Percentiles rank a stretch among this genome's conserved stretches.
These are phyloP conservation scores for Starmerella powellii DNA, from an alignment of 805 yeast species.

Conservation along the genomic window DNA sequence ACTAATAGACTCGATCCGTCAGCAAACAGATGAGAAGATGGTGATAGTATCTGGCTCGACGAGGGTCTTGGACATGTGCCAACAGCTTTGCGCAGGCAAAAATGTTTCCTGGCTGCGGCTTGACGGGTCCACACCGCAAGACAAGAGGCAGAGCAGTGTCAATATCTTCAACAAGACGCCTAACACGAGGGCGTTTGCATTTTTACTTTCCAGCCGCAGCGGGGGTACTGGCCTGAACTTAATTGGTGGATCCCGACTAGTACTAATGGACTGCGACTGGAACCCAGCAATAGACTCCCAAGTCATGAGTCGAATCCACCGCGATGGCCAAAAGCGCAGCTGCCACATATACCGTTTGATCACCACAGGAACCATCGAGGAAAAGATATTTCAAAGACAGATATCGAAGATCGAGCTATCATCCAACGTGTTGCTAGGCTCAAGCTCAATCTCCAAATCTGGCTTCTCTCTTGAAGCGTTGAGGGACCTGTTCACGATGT, in stretches of 20 bases:
- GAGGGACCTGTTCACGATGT: conserved; percentile 59
- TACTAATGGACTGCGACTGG: conserved; percentile 92
- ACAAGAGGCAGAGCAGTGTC: conserved; percentile 53
- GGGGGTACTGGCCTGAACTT: conserved; percentile 91
- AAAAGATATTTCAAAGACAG: conserved; percentile 86
- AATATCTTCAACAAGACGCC: conserved; percentile 48
- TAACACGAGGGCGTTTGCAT: conserved; percentile 39
- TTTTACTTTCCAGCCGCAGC: conserved; percentile 73
- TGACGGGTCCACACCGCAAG: conserved; percentile 74
- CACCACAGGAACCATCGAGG: conserved; percentile 78
- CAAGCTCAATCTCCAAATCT: conserved; percentile 23
- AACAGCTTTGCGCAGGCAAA: conserved; percentile 39
- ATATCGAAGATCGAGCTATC: conserved; percentile 71
- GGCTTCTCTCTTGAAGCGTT: conserved; percentile 58
- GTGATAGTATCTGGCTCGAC: conserved; percentile 84
- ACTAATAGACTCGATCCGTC: conserved; percentile 40
- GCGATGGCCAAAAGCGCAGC: conserved; percentile 79
- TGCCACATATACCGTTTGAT: conserved; percentile 72
- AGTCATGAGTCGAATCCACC: conserved; percentile 88
- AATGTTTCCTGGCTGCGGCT: conserved; percentile 47
- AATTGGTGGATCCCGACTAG: conserved; percentile 76
- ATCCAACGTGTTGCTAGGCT: conserved; percentile 46
- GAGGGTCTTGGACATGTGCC: conserved; percentile 68
- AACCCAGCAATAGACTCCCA: conserved; percentile 87
- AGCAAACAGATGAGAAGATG: conserved; percentile 50